Base-by-base conservation (phyloP, 768 basidiomycete species). In the Leucocoprinus birnbaumii region DNA sequence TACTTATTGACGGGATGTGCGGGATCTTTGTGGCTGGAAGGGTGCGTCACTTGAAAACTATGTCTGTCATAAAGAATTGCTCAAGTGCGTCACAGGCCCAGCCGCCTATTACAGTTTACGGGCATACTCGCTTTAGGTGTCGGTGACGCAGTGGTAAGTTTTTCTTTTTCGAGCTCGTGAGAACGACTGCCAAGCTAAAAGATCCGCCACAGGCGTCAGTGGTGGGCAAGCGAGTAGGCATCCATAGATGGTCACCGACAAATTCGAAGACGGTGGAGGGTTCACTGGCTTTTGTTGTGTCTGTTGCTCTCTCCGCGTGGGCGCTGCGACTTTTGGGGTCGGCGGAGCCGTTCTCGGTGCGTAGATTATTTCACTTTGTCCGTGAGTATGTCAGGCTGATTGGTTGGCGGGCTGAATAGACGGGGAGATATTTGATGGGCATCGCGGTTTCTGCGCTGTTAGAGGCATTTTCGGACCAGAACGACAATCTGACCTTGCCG, bases 401-500 rank as follows among this genome's bases (percentile, higher is more conserved):
- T 47, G 51, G 26, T 19, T 51, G 26, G 37, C 24, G 47, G 14
- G 47, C 5, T 26, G 50, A 57, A 55, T 69, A 95, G 94, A 80
- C 80, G 44, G 59, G 72, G 43, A 78, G 85, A 22, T 98, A 95
- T 68, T 68, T 77, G 13, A 61, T 78, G 43, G 85, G 88, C 26
- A 78, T 86, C 25, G 68, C 71, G n/a, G 65, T 89, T 40, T 78
- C 89, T 3, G 84, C 85, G 2, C 67, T 91, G 41, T 77, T 98
- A 60, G 97, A 99, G 72, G 97, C 94, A 14, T 70, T 94, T 54
- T 93, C 92, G 18, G 87, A 88, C 65, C 97, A 99, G 72, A 98
- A 98, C 71, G 97, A 99, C 72, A 99, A 99, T 71, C 77, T 99
- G 61, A 93, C 91, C 40, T 75, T 99, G 58, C 96, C 97, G n/a